Evolutionary conservation across 164 flowering plant species (phyloP).

Genomic region (Buxus sempervirens): DNA sequence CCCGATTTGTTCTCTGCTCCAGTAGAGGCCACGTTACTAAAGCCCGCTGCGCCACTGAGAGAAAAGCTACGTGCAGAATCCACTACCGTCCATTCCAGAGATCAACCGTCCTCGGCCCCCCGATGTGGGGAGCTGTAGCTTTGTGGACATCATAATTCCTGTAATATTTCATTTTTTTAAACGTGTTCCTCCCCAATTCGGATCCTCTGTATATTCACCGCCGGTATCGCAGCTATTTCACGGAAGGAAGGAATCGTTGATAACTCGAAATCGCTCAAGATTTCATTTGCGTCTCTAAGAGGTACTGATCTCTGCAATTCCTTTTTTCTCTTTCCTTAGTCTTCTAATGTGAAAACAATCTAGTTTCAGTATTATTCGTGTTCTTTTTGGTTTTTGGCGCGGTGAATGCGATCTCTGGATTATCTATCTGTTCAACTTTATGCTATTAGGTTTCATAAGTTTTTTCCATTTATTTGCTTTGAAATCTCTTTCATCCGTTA

Average conservation of each 20-base stretch:
- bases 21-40: conserved; percentile 24
- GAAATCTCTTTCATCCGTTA: no score
- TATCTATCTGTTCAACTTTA: no score
- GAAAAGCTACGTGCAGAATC: background rate
- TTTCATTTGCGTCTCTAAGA: background rate
- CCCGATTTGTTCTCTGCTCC: conserved; percentile 9
- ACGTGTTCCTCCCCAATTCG: no score
- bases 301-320: background rate
- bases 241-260: background rate
- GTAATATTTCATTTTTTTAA: no score
- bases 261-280: background rate
- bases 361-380: no score
- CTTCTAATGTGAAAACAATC: no score
- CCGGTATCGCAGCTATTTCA: background rate
- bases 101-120: conserved; percentile 12
- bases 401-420: no score
- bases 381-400: no score
- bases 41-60: background rate
- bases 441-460: no score
- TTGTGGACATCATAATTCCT: conserved; percentile 38
- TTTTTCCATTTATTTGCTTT: no score
- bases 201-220: background rate
- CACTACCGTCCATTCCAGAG: background rate
- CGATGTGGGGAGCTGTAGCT: conserved; percentile 1
- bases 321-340: no score